A percentile compares a stretch with the other conserved stretches of the same genome.
Conservation (phyloP, 257 asterid genomes). For the Mitragyna speciosa region DNA sequence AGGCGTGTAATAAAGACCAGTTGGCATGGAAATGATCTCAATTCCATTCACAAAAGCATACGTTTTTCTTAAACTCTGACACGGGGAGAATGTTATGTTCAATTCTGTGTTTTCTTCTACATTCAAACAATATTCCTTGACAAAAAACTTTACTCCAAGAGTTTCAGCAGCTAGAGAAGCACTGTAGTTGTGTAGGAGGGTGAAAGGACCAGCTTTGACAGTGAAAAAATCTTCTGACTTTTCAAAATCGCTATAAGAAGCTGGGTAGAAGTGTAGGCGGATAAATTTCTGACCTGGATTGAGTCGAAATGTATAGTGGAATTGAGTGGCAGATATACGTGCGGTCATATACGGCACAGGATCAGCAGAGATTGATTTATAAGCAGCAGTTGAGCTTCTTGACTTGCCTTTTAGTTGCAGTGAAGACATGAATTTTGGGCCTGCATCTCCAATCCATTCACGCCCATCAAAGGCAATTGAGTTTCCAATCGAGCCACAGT, state of each 20-base stretch:
- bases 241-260: conserved; percentile 20
- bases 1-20: conserved; percentile 10
- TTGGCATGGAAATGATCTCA: conserved; percentile 19
- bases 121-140: conserved; percentile 47
- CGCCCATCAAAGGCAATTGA: conserved; percentile 12
- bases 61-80: background rate
- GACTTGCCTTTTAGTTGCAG: background rate
- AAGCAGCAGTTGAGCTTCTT: background rate
- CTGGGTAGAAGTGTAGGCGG: conserved; percentile 25
- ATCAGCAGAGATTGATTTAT: background rate
- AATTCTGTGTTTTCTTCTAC: conserved; percentile 27
- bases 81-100: conserved; percentile 36
- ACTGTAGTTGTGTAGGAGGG: conserved; percentile 14
- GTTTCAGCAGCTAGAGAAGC: conserved; percentile 19
- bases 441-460: conserved; percentile 10
- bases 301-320: conserved; percentile 19
- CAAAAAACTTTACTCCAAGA: conserved; percentile 16
- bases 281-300: conserved; percentile 25
- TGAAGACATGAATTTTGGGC: background rate
- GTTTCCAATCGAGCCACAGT: conserved; percentile 1
- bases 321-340: conserved; percentile 11
- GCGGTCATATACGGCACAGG: conserved; percentile 12
- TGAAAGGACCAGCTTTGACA: conserved; percentile 22
- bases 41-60: conserved; percentile 16
- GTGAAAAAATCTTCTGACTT: conserved; percentile 18